These are phyloP conservation scores for Leptographium wingfieldii DNA, from an alignment of 2,329 filamentous ascomycete species.

Conservation along the genomic window DNA sequence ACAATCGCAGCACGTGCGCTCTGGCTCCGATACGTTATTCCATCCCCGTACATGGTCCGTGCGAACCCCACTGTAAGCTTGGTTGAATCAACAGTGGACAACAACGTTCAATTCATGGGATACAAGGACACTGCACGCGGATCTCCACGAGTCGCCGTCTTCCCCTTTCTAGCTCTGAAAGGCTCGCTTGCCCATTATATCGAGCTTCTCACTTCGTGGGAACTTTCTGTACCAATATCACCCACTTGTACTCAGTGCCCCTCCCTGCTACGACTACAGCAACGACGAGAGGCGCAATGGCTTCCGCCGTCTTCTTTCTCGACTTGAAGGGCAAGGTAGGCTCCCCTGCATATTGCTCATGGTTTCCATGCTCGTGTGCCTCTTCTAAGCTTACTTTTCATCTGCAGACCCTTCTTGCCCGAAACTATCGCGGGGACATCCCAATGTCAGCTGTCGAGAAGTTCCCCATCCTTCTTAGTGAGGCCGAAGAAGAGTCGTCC, in stretches of 20 bases:
- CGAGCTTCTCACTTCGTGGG: not conserved
- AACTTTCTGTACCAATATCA: not conserved
- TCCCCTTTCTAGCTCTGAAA: not conserved
- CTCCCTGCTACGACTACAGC: not conserved
- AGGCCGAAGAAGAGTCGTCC: constrained; percentile 98
- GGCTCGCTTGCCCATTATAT: not conserved
- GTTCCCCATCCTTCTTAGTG: constrained; percentile 88
- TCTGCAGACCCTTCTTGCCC: constrained; percentile 79
- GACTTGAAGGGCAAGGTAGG: constrained; percentile 98
- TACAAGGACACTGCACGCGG: not conserved
- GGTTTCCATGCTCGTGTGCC: not conserved
- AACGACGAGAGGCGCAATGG: constrained; percentile 45
- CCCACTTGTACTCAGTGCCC: not conserved
- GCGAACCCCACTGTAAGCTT: not conserved
- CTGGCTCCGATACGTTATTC: constrained; percentile 1
- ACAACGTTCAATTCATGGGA: not conserved
- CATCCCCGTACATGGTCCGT: not conserved
- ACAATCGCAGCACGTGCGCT: not conserved
- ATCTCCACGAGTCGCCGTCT: not conserved
- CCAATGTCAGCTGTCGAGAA: constrained; percentile 99
- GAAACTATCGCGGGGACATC: constrained; percentile 96
- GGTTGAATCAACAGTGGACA: not conserved
- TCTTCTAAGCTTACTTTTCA: not conserved
- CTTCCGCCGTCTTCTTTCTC: constrained; percentile 95
- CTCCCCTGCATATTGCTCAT: not conserved